Evolutionary conservation across 192 early-diverging fungal species (phyloP), one percentile per base, ranked within the genome.

Genomic region (Linnemannia zychae): DNA sequence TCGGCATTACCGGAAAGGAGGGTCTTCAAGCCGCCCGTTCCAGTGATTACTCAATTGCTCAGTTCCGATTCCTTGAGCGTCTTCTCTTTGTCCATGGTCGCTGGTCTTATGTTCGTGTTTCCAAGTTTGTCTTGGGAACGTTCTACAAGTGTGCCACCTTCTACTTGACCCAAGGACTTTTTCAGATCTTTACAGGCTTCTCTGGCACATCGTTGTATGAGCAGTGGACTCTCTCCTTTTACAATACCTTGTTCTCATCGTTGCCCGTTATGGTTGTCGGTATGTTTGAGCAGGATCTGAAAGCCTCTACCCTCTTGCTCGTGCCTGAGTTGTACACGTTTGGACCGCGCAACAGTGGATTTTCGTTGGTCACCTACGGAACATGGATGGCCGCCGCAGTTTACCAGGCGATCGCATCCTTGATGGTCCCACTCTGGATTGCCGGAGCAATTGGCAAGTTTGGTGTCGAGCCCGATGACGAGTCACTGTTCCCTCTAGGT

Each of bases 1-100:
- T 98, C 47, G 97, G 97, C 18, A 98, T 98, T 50, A 92, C 96
- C 0, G 97, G 97, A 3, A 90, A 91, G 63, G 97, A 98, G 83
- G 97, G 97, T 9, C 80, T 96, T 76, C 95, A 96, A 75, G 97
- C 97, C 3, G 96, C 95, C 46, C 88, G 95, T 13, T 91, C 97
- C 9, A 91, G 94, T 31, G 97, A 98, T 88, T 98, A 96, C 85
- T 94, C 94, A n/a, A 95, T 98, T 82, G 95, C 90, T 11, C 97
- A 97, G 87, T 98, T 98, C 88, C 85, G 94, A 46, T 97, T 95
- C 87, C 84, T 98, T 66, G 92, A 93, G 71, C 89, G 91, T 49
- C 88, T 98, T 22, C 85, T 98, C 28, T 89, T 97, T 86, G 95
- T 98, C 37, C 97, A 98, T 75, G 97, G 97, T 28, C 92, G 94